These are phyloP conservation scores for Rhizopus delemar DNA, from an alignment of 371 early-diverging fungal species.

Conservation along the genomic window DNA sequence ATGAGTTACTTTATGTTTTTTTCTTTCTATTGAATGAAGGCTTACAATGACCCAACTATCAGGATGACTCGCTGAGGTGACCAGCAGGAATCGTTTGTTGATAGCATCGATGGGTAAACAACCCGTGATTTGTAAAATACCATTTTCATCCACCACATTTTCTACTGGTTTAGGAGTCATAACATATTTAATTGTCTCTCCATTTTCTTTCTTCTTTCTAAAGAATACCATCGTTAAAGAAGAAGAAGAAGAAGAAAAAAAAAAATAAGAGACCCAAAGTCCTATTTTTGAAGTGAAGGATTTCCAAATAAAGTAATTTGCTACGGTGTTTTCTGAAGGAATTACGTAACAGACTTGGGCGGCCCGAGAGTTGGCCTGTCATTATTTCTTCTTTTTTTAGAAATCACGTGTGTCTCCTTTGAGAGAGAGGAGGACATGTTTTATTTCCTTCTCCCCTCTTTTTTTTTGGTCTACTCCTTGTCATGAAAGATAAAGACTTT, in stretches of 20 bases:
- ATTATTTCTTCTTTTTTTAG: no score
- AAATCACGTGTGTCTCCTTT: no score
- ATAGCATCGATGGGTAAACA: constrained; percentile 55
- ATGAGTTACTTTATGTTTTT: no score
- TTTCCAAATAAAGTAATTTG: no score
- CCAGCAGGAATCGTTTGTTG: constrained; percentile 47
- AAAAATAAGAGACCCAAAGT: neutral
- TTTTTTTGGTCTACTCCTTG: no score
- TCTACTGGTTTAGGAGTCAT: constrained; percentile 36
- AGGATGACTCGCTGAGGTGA: constrained; percentile 45
- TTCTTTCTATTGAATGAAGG: neutral
- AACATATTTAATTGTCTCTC: constrained; percentile 17
- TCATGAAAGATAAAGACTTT: no score
- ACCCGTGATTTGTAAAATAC: constrained; percentile 51
- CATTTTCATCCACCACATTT: constrained; percentile 33
- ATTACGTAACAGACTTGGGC: no score
- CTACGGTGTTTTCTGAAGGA: no score
- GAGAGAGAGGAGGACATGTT: no score
- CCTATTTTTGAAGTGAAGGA: no score
- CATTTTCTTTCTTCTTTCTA: constrained; percentile 9
- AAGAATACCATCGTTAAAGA: neutral
- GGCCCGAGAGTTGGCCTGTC: no score
- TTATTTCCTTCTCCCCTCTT: no score
- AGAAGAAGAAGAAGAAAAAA: neutral
- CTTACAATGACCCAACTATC: constrained; percentile 54